Base-by-base conservation (phyloP, 1,284 basidiomycete genomes). In the Papiliotrema flavescens region DNA sequence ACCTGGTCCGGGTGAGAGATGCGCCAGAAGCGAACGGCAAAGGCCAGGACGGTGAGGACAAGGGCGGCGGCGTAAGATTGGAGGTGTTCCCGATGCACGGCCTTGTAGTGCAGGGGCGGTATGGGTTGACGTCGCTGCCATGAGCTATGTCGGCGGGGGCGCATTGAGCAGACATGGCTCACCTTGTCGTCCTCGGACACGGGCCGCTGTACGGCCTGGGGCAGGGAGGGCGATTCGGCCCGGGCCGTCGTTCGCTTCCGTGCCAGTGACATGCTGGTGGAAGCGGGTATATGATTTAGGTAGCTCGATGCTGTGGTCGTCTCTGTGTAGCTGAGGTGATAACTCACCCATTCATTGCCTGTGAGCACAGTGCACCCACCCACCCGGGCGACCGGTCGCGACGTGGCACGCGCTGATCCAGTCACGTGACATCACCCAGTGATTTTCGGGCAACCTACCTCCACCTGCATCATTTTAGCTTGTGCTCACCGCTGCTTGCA, bases 1-100 rank as follows among this genome's bases (percentile, higher is more conserved):
- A 97, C 92, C 79, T 91, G 86, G 78, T 91, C 87, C 40, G 93
- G 93, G 72, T 91, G 86, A 72, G 87, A 88, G 76, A 97, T 93
- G 79, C 91, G 89, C 80, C 88, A 93, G 79, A 97, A 95, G 47
- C 93, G 85, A 53, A 94, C 75, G 20, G 84, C 82, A 70, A 91
- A 87, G 14, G 90, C 88, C 39, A 90, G 71, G 2, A 81, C 78
- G 19, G 90, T 91, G 51, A 95, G 79, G 2, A 53, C 53, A 0
- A 56, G 42, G 15, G 63, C 70, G n/a, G 63, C 57, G 1, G 57
- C 54, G 61, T 63, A 73, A 3, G 67, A 70, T n/a, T 53, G 24
- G 47, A 71, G 28, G 46, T 54, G 59, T 56, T 77, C 75, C 22
- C 52, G 44, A 20, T 57, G 61, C 8, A 66, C 36, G 19, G 54